phyloP scores from a whole-genome alignment of 345 rosid genomes.

The Nephelium lappaceum region DNA sequence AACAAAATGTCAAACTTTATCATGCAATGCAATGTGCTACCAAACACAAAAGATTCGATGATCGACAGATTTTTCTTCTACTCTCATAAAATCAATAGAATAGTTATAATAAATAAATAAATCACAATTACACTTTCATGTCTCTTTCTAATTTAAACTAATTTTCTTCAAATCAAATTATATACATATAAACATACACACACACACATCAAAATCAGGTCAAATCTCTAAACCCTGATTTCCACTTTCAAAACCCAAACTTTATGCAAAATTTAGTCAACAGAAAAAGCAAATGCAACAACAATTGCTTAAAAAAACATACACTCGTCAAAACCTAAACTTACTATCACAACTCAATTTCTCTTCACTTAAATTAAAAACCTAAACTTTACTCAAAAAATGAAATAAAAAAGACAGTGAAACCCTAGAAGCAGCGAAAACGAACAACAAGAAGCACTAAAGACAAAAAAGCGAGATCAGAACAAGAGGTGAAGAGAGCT shows the following conservation, averaged over 20 bases:
- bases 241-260: not conserved
- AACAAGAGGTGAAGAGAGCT: not conserved
- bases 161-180: no score
- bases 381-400: not conserved
- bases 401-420: not conserved
- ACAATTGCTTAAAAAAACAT: not conserved
- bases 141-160: not conserved
- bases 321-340: not conserved
- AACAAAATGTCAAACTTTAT: not conserved
- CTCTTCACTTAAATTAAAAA: not conserved
- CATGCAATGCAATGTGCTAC: not conserved
- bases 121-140: no score
- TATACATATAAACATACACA: no score
- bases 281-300: not conserved
- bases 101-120: no score
- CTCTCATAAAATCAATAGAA: not conserved
- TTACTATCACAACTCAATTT: slow-evolving; percentile 2
- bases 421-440: slow-evolving; percentile 35
- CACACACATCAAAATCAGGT: no score
- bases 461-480: not conserved
- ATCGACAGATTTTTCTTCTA: not conserved
- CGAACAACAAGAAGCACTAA: not conserved
- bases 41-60: not conserved
- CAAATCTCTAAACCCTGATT: not conserved
- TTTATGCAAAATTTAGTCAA: not conserved